Evolutionary conservation across 176 grass and related monocot genomes (phyloP), one percentile per base, ranked within the genome.

Genomic region (Carex pumila): DNA sequence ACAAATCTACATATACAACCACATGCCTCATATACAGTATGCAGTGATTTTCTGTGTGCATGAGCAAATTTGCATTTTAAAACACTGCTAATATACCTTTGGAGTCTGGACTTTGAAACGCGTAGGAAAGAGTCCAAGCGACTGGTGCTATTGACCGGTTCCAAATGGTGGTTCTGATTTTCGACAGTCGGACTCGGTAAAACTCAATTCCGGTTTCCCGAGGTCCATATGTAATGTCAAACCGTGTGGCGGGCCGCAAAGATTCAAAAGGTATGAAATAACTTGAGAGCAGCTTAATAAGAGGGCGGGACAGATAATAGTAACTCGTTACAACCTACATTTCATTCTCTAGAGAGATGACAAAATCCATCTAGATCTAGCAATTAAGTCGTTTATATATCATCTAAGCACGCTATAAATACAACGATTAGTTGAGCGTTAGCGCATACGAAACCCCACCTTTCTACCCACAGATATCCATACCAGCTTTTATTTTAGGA

Each of bases 341-440:
- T 56, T 34, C 32, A 77, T 13, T 56, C 31, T 56, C 73, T 30
- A 73, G 22, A 32, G 50, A 56, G 56, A 22, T 17, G 72, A 76
- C 49, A 5, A 76, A 76, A 55, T 17, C 73, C 12, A 75, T 31
- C 15, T 30, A 75, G 53, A 56, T 73, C 70, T 4, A 73, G 41
- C 70, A 25, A 77, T 77, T 75, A 29, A 77, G 73, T 55, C 73
- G 25, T 14, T 77, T 29, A 12, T 29, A 12, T 29, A 12, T 29
- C 71, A 45, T 53, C 45, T 53, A 29, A 75, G 71, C 71, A 25
- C 71, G 45, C 71, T 75, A 75, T 75, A 75, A 75, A 53, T 75
- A 75, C 45, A 52, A 0, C 19, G 50, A 77, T 77, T 77, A 56
- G 49, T 77, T 77, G 73, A 55, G 25, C 25, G 73, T 54, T 56